Evolutionary conservation across 345 rosid genomes (phyloP).

Genomic region (Populus alba): DNA sequence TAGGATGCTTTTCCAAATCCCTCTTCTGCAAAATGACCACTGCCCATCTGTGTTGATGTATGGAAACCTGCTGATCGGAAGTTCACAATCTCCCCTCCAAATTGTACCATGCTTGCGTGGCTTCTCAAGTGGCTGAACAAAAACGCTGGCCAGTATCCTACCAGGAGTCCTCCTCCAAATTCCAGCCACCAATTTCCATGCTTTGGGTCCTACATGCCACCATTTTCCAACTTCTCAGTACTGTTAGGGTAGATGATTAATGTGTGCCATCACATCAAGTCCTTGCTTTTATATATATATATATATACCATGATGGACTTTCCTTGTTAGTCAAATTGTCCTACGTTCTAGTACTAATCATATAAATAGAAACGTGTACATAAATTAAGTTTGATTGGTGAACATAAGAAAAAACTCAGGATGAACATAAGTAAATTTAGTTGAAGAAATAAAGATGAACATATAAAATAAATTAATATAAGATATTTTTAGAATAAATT

Average conservation of each 20-base stretch:
- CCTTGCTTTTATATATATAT: background rate
- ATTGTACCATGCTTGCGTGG: constrained; percentile 36
- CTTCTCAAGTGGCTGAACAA: constrained; percentile 34
- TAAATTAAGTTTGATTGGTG: too few relatives aligned
- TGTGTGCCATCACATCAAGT: background rate
- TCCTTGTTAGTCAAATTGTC: background rate
- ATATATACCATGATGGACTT: background rate
- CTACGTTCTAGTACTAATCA: background rate
- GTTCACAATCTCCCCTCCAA: constrained; percentile 37
- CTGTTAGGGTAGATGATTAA: constrained; percentile 10
- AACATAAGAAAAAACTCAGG: too few relatives aligned
- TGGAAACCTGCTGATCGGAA: constrained; percentile 27
- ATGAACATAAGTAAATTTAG: too few relatives aligned
- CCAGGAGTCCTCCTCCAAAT: constrained; percentile 31
- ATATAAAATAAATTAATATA: too few relatives aligned
- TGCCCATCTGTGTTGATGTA: constrained; percentile 35
- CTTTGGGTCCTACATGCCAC: constrained; percentile 40
- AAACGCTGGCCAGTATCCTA: constrained; percentile 34
- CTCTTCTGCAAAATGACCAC: constrained; percentile 33
- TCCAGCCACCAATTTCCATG: constrained; percentile 40
- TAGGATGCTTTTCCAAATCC: constrained; percentile 36
- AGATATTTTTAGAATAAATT: too few relatives aligned
- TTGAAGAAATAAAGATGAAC: too few relatives aligned
- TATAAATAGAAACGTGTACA: background rate
- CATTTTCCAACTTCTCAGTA: constrained; percentile 28